Evolutionary conservation across 129 eudicot genomes (phyloP).

Genomic region (Chrysanthemum seticuspe): DNA sequence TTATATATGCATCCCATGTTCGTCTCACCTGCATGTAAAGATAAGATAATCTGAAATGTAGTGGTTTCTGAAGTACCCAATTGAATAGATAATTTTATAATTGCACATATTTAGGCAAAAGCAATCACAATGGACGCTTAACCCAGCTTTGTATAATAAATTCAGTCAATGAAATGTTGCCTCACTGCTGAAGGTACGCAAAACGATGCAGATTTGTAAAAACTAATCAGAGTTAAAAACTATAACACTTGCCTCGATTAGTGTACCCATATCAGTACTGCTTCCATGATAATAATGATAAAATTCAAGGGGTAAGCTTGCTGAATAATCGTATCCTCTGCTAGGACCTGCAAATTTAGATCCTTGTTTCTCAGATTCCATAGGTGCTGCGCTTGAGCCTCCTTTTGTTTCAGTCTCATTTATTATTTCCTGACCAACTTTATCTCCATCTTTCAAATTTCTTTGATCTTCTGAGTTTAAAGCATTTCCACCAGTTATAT

Average conservation of each 20-base stretch:
- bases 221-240: background rate
- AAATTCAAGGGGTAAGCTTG: slow-evolving; percentile 85
- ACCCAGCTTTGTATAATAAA: background rate
- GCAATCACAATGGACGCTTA: slow-evolving; percentile 9
- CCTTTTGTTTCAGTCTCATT: slow-evolving; percentile 30
- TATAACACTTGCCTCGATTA: slow-evolving; percentile 64
- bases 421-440: slow-evolving; percentile 29
- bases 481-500: slow-evolving; percentile 35
- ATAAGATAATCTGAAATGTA: slow-evolving; percentile 5
- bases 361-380: slow-evolving; percentile 37
- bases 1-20: slow-evolving; percentile 89
- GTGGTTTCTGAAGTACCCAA: slow-evolving; percentile 3
- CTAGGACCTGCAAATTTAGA: slow-evolving; percentile 31
- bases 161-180: background rate
- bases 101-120: slow-evolving; percentile 2
- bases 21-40: slow-evolving; percentile 71
- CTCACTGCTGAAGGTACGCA: background rate
- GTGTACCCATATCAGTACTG: slow-evolving; percentile 88
- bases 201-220: background rate
- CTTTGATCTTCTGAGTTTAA: slow-evolving; percentile 31
- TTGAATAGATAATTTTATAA: background rate
- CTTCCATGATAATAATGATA: slow-evolving; percentile 98
- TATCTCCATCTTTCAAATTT: slow-evolving; percentile 29
- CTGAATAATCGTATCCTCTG: slow-evolving; percentile 57
- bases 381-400: slow-evolving; percentile 17